Evolutionary conservation across 2,329 filamentous ascomycete genomes (phyloP), one percentile per base, ranked within the genome.

Genomic region (Ambrosiella beaveri): DNA sequence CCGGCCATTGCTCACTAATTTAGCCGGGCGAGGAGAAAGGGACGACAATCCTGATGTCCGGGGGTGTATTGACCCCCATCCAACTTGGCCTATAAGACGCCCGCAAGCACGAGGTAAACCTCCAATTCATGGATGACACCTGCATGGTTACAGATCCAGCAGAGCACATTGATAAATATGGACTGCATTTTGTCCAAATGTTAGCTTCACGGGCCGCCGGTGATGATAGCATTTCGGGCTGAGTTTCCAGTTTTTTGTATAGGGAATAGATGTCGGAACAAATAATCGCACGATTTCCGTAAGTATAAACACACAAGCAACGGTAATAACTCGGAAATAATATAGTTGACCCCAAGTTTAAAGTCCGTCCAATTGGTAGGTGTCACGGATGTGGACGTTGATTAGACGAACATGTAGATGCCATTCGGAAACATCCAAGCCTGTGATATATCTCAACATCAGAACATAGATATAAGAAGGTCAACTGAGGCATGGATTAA

Each of bases 51-150:
- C 15, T 51, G 13, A 35, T 27, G 47, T 51, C 19, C 47, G 17
- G 27, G 47, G 47, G 47, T 41, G 47, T 53, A 37, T 35, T n/a
- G 17, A 49, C 9, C 17, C 47, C 47, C 47, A 35, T 51, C 13
- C 5, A 38, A 58, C 13, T 35, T 37, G 12, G 50, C 40, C n/a
- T 51, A 58, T 58, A 58, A 49, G 57, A 54, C 56, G 49, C 56
- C 49, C 56, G 47, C 56, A 57, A 57, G 45, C 55, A 57, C 45
- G 55, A 57, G 55, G 55, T 27, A 57, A 50, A 57, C 45, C 13
- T 49, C 55, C 55, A 50, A 39, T 57, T 38, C 44, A 57, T 50
- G 55, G 36, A 27, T 52, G 44, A 41, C 55, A 57, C 55, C 55
- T 57, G 55, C 55, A 57, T 57, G 55, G 17, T 13, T 44, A 15